These are phyloP conservation scores for Mycena belliarum DNA, from an alignment of 768 basidiomycete genomes.

Conservation along the genomic window DNA sequence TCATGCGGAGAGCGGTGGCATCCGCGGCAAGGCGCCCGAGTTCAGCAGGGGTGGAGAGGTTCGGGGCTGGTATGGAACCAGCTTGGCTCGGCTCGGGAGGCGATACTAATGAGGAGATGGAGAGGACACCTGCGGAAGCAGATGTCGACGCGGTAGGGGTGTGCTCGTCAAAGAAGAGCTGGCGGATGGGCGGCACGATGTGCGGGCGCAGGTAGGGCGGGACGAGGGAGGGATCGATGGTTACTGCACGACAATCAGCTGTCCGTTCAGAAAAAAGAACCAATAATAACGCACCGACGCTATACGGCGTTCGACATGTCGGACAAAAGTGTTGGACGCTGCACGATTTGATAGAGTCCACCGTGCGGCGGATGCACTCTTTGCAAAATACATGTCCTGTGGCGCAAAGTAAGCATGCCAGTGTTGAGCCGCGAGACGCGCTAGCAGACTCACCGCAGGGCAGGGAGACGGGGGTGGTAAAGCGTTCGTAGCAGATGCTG, in stretches of 20 bases:
- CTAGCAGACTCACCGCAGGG: neutral
- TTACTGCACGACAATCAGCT: slow-evolving; percentile 34
- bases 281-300: slow-evolving; percentile 44
- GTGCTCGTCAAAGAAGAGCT: slow-evolving; percentile 47
- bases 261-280: neutral
- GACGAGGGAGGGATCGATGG: slow-evolving; percentile 47
- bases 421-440: neutral
- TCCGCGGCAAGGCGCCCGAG: slow-evolving; percentile 37
- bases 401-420: neutral
- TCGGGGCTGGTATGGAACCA: slow-evolving; percentile 7
- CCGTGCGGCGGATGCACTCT: slow-evolving; percentile 53
- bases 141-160: slow-evolving; percentile 16
- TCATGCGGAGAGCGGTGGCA: slow-evolving; percentile 41
- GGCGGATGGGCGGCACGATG: slow-evolving; percentile 58
- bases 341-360: slow-evolving; percentile 48
- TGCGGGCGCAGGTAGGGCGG: slow-evolving; percentile 62
- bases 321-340: slow-evolving; percentile 56
- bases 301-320: slow-evolving; percentile 55
- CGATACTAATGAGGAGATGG: neutral
- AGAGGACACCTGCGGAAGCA: neutral
- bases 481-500: slow-evolving; percentile 58
- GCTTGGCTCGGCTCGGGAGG: too few relatives aligned
- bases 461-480: slow-evolving; percentile 42
- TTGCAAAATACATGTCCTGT: slow-evolving; percentile 70
- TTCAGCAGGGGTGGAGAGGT: slow-evolving; percentile 12